Evolutionary conservation across 2,329 filamentous ascomycete genomes (phyloP).

Genomic region (Neopestalotiopsis sp.): DNA sequence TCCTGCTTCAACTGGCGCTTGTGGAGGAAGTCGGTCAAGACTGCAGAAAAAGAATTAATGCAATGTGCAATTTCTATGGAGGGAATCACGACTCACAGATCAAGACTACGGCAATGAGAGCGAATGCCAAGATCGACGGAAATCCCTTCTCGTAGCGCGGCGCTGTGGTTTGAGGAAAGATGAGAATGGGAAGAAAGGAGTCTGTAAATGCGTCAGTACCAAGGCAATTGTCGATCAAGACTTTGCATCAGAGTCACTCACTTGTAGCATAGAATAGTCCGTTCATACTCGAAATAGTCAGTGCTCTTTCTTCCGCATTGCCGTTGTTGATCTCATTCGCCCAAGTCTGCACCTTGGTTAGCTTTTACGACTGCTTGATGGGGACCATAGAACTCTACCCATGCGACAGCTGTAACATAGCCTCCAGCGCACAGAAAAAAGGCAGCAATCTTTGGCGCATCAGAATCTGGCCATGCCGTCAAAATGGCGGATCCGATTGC

Average conservation of each 20-base stretch:
- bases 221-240: background rate
- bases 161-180: slow-evolving; percentile 38
- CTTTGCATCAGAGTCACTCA: background rate
- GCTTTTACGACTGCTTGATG: background rate
- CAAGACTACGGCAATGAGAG: slow-evolving; percentile 10
- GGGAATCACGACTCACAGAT: slow-evolving; percentile 2
- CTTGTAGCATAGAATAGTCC: slow-evolving; percentile 36
- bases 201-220: slow-evolving; percentile 1
- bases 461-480: slow-evolving; percentile 18
- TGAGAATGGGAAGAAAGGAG: slow-evolving; percentile 38
- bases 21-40: slow-evolving; percentile 19
- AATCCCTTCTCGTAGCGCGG: slow-evolving; percentile 32
- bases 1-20: slow-evolving; percentile 20
- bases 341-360: slow-evolving; percentile 31
- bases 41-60: background rate
- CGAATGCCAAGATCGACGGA: slow-evolving; percentile 17
- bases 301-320: slow-evolving; percentile 37
- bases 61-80: background rate
- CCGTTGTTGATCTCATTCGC: slow-evolving; percentile 38
- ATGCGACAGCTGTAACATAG: slow-evolving; percentile 37
- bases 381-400: slow-evolving; percentile 13
- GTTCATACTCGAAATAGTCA: slow-evolving; percentile 39
- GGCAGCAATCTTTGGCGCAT: slow-evolving; percentile 15
- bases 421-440: slow-evolving; percentile 1
- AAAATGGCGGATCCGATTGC: slow-evolving; percentile 17